These are phyloP conservation scores for Pseudogymnoascus sp. DNA, from an alignment of 2,329 filamentous ascomycete genomes.

Conservation along the genomic window DNA sequence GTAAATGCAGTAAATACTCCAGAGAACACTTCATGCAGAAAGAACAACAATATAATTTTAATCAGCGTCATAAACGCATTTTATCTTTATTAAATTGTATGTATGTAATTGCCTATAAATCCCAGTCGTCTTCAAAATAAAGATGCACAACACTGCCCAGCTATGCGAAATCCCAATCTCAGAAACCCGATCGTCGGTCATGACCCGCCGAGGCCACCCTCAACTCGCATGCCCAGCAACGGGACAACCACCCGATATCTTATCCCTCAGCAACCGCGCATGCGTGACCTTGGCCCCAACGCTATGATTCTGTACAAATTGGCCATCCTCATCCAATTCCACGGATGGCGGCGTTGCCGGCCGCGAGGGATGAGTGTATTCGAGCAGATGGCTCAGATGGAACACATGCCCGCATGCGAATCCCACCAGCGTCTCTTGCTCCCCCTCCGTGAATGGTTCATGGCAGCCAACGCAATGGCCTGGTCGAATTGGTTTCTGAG, in stretches of 20 bases:
- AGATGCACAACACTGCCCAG: neutral
- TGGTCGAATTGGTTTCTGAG: conserved; percentile 29
- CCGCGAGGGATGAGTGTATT: conserved; percentile 32
- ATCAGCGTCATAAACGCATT: neutral
- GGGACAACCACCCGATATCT: conserved; percentile 57
- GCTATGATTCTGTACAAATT: conserved; percentile 45
- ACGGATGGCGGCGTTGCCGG: conserved; percentile 30
- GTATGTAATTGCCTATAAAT: neutral
- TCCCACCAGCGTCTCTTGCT: conserved; percentile 65
- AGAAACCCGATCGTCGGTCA: neutral
- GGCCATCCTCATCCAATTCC: conserved; percentile 38
- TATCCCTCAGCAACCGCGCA: conserved; percentile 67
- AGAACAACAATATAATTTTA: neutral
- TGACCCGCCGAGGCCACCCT: neutral
- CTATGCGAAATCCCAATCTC: neutral
- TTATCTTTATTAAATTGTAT: neutral
- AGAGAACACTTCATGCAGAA: neutral
- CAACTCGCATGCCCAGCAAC: conserved; percentile 34
- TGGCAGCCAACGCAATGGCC: conserved; percentile 53
- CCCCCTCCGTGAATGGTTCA: conserved; percentile 49
- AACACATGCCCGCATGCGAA: conserved; percentile 79
- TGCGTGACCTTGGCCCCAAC: conserved; percentile 84
- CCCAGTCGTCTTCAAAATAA: neutral
- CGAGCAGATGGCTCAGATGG: conserved; percentile 64
- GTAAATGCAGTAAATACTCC: neutral